Evolutionary conservation across 2,329 filamentous ascomycete genomes (phyloP), one percentile per base, ranked within the genome.

Genomic region (Cryphonectria radicalis): DNA sequence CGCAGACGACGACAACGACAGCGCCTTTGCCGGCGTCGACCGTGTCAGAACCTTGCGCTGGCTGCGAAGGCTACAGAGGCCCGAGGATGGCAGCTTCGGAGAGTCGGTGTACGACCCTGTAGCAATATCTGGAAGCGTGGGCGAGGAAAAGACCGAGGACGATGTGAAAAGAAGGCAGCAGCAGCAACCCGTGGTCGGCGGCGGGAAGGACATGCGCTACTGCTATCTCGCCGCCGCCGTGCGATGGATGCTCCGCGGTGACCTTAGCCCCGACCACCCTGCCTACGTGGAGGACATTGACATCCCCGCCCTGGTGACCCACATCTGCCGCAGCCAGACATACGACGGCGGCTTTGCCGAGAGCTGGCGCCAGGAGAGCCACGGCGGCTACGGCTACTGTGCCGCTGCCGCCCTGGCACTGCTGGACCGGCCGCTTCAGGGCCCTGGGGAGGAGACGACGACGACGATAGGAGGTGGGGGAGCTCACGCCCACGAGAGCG

Each of bases 381-480:
- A 98, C 77, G 93, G 93, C 75, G 96, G 96, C 28, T 95, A 97
- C 80, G 94, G 93, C 13, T 98, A 95, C 83, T 98, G 94, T 80
- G 94, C 92, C 10, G 87, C 98, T 68, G 90, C 89, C 14, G 92
- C 94, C 5, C 84, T 98, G 6, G 88, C 89, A 1, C 88, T 98
- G 66, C 85, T 98, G n/a, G 88, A 89, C 72, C 88, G 90, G 14
- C 85, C 92, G 0, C 81, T 84, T 0, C 79, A 83, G 68, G 77
- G 77, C 66, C 17, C 17, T 7, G 74, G 76, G 3, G 74, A 25
- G 35, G 19, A 14, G 8, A 14, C 35, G 37, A n/a, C n/a, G 37
- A 17, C n/a, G 22, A 40, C 37, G 37, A 11, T 40, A 40, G 37
- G 10, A 40, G 37, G 37, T 1, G 28, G n/a, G 17, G 7, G n/a